A percentile compares a stretch with the other conserved stretches of the same genome.
Evolutionary conservation across 352 stramenopile genomes (phyloP).

Genomic region (Phytopythium kandeliae): DNA sequence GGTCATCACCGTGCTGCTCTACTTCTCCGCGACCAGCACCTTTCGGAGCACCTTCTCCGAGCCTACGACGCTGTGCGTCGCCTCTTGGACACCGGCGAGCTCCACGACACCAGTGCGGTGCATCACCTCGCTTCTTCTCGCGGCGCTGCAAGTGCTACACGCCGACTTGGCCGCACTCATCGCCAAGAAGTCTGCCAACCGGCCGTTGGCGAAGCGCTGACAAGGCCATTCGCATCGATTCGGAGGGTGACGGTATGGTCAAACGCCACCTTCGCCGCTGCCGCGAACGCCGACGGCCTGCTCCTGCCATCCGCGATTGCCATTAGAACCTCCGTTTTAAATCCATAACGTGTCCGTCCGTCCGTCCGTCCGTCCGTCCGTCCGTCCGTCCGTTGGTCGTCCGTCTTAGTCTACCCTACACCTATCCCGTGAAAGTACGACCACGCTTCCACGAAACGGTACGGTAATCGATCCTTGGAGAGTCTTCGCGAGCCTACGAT

Average conservation of each 20-base stretch:
- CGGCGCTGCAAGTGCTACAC: constrained; percentile 60
- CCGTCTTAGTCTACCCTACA: too few relatives aligned
- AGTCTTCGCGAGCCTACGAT: too few relatives aligned
- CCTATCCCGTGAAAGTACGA: too few relatives aligned
- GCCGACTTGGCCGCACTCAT: constrained; percentile 77
- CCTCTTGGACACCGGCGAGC: constrained; percentile 36
- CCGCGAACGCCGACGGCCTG: too few relatives aligned
- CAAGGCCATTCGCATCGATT: constrained; percentile 81
- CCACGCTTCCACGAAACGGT: too few relatives aligned
- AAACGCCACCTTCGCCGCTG: too few relatives aligned
- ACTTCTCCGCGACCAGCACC: constrained; percentile 74
- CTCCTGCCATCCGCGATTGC: too few relatives aligned
- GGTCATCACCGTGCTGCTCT: constrained; percentile 66
- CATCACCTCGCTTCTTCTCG: constrained; percentile 49
- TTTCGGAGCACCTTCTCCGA: constrained; percentile 48
- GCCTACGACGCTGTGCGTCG: constrained; percentile 46
- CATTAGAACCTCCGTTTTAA: too few relatives aligned
- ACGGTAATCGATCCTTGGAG: too few relatives aligned
- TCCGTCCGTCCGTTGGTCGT: too few relatives aligned
- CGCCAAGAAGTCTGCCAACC: constrained; percentile 68
- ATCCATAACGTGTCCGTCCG: too few relatives aligned
- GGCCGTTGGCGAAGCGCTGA: constrained; percentile 62
- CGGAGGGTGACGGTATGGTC: constrained; percentile 60
- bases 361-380: too few relatives aligned
- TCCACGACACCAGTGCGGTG: constrained; percentile 35